A percentile compares a stretch with the other conserved stretches of the same genome.
These are phyloP conservation scores for Blastocystis sp. DNA, from an alignment of 352 stramenopile genomes.

Conservation along the genomic window DNA sequence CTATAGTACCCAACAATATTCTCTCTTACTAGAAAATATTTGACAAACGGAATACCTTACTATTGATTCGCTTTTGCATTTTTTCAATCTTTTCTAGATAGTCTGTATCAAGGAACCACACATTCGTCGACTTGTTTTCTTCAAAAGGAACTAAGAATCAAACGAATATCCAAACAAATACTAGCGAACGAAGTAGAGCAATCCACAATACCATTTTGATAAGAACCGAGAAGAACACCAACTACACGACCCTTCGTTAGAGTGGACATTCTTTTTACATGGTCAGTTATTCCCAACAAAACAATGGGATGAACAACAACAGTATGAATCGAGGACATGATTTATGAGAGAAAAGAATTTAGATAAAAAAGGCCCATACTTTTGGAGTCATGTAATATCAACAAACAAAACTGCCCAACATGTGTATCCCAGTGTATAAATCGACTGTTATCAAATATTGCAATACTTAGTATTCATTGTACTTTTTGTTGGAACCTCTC, in stretches of 20 bases:
- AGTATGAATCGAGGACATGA: conserved; percentile 57
- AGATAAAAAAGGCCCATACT: neutral
- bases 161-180: neutral
- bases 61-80: conserved; percentile 59
- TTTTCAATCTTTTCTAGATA: conserved; percentile 62
- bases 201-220: conserved; percentile 29
- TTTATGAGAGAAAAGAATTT: neutral
- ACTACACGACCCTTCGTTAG: conserved; percentile 54
- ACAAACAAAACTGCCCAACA: neutral
- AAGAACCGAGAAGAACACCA: conserved; percentile 37
- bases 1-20: conserved; percentile 61
- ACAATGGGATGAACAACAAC: conserved; percentile 61
- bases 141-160: conserved; percentile 59
- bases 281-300: conserved; percentile 46
- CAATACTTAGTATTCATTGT: conserved; percentile 61
- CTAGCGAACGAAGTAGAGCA: conserved; percentile 58
- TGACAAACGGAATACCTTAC: neutral
- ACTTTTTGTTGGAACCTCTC: conserved; percentile 64
- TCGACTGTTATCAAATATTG: neutral
- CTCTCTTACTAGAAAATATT: conserved; percentile 41
- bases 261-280: conserved; percentile 52
- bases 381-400: neutral
- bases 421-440: neutral
- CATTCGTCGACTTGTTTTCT: conserved; percentile 50
- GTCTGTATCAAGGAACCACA: conserved; percentile 60